Evolutionary conservation across 78 protist species (phyloP), one percentile per base, ranked within the genome.

Genomic region (Neovahlkampfia damariscottae): DNA sequence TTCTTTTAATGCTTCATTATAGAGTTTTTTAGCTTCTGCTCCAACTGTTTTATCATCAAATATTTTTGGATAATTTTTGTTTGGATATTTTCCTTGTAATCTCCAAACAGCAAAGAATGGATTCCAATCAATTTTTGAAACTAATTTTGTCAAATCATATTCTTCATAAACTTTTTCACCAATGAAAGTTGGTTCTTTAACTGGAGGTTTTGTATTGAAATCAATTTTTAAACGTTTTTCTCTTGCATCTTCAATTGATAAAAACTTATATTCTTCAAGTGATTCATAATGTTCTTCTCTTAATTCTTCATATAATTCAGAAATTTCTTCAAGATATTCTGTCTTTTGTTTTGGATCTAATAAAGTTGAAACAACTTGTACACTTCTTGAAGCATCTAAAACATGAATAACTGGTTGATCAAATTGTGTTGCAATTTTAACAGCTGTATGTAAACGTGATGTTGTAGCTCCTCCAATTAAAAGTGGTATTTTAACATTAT

Each of bases 401-500:
- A 94, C 96, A 77, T 94, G 98, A 3, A 94, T 73, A 3, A 70
- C 77, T 32, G 95, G 90, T 40, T 70, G 59, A 8, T 67, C 10
- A 78, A 93, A 95, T 36, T 77, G 87, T 10, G 97, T 95, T 10
- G 87, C 50, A 6, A 97, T 82, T 89, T 97, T 97, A 40, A 95
- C 97, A 7, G 99, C 98, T 1, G 98, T 95, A 88, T 97, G 99
- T 78, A 92, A 85, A 59, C 81, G 79, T 3, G 96, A 91, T 0
- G 99, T 97, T 2, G 99, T 94, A 2, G 99, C 99, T 67, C 99
- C 99, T 19, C 99, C 99, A 80, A 97, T 95, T 74, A 97, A 88
- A 4, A 97, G 83, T 38, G 99, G 99, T 8, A 93, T 74, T 28
- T 82, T 77, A 67, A 91, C 3, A 30, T 86, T 86, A 5, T 35